A percentile compares a stretch with the other conserved stretches of the same genome.
Conservation (phyloP, 179 eudicot genomes). For the Silene noctiflora region DNA sequence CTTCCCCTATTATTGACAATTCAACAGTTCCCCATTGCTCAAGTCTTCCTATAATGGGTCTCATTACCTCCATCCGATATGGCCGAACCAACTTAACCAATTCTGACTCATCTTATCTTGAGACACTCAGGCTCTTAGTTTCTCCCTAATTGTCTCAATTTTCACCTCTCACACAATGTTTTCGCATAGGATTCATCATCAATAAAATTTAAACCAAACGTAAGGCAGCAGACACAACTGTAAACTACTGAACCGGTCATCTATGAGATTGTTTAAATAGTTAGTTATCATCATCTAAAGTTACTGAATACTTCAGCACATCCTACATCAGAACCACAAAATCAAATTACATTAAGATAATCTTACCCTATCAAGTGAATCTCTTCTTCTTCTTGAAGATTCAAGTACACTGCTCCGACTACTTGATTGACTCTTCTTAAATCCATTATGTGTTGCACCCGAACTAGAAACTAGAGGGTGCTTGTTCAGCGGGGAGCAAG, state of each 20-base stretch:
- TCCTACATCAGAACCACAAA: not conserved
- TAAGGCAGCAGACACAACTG: not conserved
- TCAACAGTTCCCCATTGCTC: not conserved
- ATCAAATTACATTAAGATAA: not conserved
- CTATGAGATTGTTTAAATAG: not conserved
- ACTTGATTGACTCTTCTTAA: conserved; percentile 45
- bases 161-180: not conserved
- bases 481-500: conserved; percentile 41
- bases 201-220: not conserved
- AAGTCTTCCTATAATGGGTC: not conserved
- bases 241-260: not conserved
- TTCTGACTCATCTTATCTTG: not conserved
- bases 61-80: too few species aligned
- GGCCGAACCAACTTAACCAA: not conserved
- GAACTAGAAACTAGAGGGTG: conserved; percentile 29
- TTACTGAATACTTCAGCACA: not conserved
- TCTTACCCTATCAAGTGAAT: conserved; percentile 78
- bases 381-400: conserved; percentile 78
- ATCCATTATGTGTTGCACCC: conserved; percentile 35
- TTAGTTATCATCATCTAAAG: conserved; percentile 1
- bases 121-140: not conserved
- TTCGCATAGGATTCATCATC: not conserved
- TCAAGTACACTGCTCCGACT: conserved; percentile 55
- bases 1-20: not conserved
- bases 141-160: not conserved